Base-by-base conservation (phyloP, 805 yeast species). In the Schwanniomyces yamadae region DNA sequence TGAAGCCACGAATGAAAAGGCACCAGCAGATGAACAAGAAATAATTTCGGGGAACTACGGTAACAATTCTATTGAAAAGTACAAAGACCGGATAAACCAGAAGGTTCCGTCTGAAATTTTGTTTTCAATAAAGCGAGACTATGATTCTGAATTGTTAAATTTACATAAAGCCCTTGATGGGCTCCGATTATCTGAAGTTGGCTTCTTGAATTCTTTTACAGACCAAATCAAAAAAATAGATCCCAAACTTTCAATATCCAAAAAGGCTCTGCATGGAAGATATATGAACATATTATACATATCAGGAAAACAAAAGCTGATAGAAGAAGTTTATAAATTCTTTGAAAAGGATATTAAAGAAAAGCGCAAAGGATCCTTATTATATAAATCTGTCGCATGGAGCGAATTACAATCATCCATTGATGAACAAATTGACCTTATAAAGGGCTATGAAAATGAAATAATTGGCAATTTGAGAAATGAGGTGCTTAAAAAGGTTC, bases 331-430 rank as follows among this genome's bases (percentile, higher is more conserved):
- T 1, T 30, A 37, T 37, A 49, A 36, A 26, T 23, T 34, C 31
- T 59, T 46, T 21, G 48, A 44, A 5, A 33, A 43, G 12, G 58
- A 61, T 37, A 45, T 55, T 26, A 49, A 52, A 37, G 66, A 47
- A 44, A 66, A 37, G 33, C 68, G 69, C 31, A 71, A 75, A 14
- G 59, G 63, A 6, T 63, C 69, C 13, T 57, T 79, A 0, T 50
- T 75, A 3, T 67, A 74, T 61, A 52, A 81, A 14, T 59, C 70
- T 0, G 58, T 63, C 20, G 57, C 64, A 1, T 69, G 75, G 53
- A 80, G 89, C 79, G 56, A 69, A 1, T 47, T 62, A 1, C 63
- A 86, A 18, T 84, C 84, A 0, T 50, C 61, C 5, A 57, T 82
- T 11, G 75, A 76, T 15, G 51, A 61, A 1, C 52, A 72, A 3